These are phyloP conservation scores for Lichtheimia hyalospora DNA, from an alignment of 371 early-diverging fungal genomes.

Conservation along the genomic window DNA sequence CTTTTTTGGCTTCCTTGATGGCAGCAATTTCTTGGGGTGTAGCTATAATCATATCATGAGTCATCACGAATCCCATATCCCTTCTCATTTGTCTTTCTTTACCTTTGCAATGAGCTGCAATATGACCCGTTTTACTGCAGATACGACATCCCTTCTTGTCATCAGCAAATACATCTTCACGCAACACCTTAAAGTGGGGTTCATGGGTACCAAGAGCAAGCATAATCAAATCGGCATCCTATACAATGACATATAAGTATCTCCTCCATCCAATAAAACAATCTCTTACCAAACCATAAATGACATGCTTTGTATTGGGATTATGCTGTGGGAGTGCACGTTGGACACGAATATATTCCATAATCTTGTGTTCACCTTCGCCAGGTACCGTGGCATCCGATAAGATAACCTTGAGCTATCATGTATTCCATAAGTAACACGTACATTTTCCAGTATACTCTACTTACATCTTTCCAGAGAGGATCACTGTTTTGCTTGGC, in stretches of 20 bases:
- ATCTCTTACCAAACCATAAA: conserved; percentile 85
- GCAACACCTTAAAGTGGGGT: conserved; percentile 93
- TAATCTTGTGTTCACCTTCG: conserved; percentile 99
- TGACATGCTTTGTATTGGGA: conserved; percentile 90
- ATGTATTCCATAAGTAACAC: conserved; percentile 2
- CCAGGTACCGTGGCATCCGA: conserved; percentile 98
- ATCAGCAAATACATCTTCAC: conserved; percentile 93
- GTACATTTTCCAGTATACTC: not conserved
- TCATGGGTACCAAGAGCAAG: conserved; percentile 98
- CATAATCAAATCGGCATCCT: conserved; percentile 99
- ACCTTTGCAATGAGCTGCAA: conserved; percentile 77
- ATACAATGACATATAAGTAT: not conserved
- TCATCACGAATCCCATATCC: not conserved
- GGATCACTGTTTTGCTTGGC: conserved; percentile 86
- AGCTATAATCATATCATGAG: conserved; percentile 6
- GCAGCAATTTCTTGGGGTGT: conserved; percentile 50
- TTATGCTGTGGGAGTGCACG: conserved; percentile 77
- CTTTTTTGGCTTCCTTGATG: conserved; percentile 33
- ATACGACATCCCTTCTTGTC: conserved; percentile 66
- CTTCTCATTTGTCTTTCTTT: conserved; percentile 9
- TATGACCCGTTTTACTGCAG: conserved; percentile 87
- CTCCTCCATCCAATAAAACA: too few species aligned
- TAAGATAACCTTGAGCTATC: conserved; percentile 85
- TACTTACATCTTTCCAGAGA: conserved; percentile 84
- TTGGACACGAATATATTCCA: conserved; percentile 95